Percentiles rank a stretch among this genome's conserved stretches.
phyloP scores from a whole-genome alignment of 306 rosid species.

The Citrullus amarus region DNA sequence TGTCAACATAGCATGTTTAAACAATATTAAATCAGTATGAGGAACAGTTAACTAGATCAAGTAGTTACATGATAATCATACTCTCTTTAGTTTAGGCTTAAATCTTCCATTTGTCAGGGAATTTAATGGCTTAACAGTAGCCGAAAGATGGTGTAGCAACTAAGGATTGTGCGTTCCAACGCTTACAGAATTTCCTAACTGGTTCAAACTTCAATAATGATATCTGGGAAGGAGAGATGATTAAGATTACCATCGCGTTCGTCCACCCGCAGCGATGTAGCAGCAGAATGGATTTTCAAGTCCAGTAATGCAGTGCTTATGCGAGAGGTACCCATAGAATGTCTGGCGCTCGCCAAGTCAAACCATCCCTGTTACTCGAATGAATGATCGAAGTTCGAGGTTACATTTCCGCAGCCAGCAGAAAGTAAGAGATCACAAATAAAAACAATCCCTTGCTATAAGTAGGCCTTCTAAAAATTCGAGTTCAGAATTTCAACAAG shows the following conservation, averaged over 20 bases:
- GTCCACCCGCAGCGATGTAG: conserved; percentile 46
- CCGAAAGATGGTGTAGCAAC: neutral
- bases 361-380: conserved; percentile 62
- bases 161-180: neutral
- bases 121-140: neutral
- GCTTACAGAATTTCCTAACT: neutral
- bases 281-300: conserved; percentile 54
- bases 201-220: neutral
- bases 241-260: conserved; percentile 27
- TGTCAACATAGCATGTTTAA: neutral
- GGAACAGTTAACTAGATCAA: neutral
- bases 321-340: conserved; percentile 85
- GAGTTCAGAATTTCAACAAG: neutral
- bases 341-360: conserved; percentile 74
- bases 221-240: neutral
- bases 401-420: neutral
- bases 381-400: neutral
- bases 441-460: neutral
- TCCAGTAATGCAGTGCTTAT: conserved; percentile 55
- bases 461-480: neutral
- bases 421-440: neutral
- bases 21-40: neutral
- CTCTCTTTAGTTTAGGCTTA: neutral
- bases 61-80: neutral
- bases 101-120: neutral